Evolutionary conservation across 78 protist genomes (phyloP), one percentile per base, ranked within the genome.

Genomic region (Dictyostelium firmibasis): DNA sequence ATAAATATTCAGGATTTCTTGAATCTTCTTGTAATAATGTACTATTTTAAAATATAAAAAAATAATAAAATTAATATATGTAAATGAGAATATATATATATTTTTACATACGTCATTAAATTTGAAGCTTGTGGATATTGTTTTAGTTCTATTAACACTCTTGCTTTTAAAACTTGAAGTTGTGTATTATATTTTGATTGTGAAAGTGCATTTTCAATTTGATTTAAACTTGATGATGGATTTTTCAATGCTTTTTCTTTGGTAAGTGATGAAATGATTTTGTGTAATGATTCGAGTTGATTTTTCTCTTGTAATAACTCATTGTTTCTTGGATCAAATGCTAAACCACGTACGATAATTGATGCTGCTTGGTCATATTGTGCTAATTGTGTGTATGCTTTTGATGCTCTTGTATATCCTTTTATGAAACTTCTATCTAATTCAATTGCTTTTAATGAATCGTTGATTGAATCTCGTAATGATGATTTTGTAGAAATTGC

Each of bases 101-200:
- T n/a, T n/a, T n/a, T n/a, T n/a, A 78, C 94, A 27, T 89, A 89
- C 94, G 94, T 43, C 78, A 81, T 67, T 14, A 89, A 43, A 81
- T 60, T 81, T 38, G 81, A 36, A 33, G 87, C 94, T 50, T 89
- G 36, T 25, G 88, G 33, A 47, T 89, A 89, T 81, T 89, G 94
- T 50, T 89, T 89, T 8, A 18, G 7, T 70, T 89, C 94, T 27
- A 89, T 43, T 81, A 89, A 70, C 10, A 69, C 70, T 50, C 74
- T 89, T 13, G 84, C 86, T 84, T 81, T 89, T 23, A 81, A 70
- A 4, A 43, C 64, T 29, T 41, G 43, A n/a, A 84, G 14, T 43
- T 50, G 27, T 1, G 29, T 29, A 69, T 43, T 43, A 47, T 53
- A 89, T 70, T 89, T 89, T 16, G 94, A 35, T 31, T 44, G 64